These are phyloP conservation scores for Russula foetens DNA, from an alignment of 768 basidiomycete genomes.

Conservation along the genomic window DNA sequence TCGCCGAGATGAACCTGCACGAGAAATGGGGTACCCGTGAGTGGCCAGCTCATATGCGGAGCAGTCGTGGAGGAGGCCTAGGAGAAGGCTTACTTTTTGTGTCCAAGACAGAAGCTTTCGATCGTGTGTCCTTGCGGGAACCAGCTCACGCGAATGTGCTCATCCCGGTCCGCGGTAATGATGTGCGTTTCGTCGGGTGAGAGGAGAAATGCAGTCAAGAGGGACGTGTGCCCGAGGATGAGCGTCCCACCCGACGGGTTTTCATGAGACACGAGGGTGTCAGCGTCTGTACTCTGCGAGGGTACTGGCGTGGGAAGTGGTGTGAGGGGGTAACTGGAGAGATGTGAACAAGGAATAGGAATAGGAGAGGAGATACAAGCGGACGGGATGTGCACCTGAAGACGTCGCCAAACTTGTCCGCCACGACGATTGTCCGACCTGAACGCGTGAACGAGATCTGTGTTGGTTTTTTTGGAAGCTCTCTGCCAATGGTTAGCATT, in stretches of 20 bases:
- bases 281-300: background rate
- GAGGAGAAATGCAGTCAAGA: constrained; percentile 67
- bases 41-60: no score
- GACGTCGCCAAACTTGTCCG: constrained; percentile 94
- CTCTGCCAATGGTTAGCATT: constrained; percentile 34
- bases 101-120: constrained; percentile 82
- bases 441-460: constrained; percentile 53
- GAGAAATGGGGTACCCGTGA: background rate
- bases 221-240: constrained; percentile 82
- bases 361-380: no score
- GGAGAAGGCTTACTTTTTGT: constrained; percentile 49
- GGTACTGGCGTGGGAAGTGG: constrained; percentile 7
- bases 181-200: constrained; percentile 62
- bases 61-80: background rate
- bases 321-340: constrained; percentile 22
- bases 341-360: background rate
- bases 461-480: constrained; percentile 79
- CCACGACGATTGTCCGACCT: constrained; percentile 61
- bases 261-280: constrained; percentile 48
- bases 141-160: constrained; percentile 89
- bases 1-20: constrained; percentile 71
- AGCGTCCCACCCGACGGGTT: constrained; percentile 63
- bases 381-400: constrained; percentile 46
- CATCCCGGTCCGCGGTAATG: constrained; percentile 89
- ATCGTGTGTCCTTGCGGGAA: constrained; percentile 82